Percentiles rank a stretch among this genome's conserved stretches.
These are phyloP conservation scores for Triticum urartu DNA, from an alignment of 176 grass and related monocot genomes.

Conservation along the genomic window DNA sequence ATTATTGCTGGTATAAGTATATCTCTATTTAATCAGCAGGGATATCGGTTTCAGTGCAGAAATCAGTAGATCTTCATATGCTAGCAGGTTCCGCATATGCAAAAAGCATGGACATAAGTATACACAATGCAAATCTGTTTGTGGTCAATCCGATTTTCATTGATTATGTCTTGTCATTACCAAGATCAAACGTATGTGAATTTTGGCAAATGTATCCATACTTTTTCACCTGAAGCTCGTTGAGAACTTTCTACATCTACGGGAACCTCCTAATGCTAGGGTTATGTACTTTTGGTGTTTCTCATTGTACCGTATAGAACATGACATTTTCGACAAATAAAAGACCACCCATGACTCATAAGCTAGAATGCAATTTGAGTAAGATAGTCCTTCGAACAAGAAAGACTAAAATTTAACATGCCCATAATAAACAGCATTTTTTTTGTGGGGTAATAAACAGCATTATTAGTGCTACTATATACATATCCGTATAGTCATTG, in stretches of 20 bases:
- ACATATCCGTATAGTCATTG: neutral
- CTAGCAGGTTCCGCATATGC: neutral
- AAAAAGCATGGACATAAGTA: conserved; percentile 1
- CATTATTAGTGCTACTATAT: neutral
- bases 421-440: neutral
- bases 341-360: conserved; percentile 1
- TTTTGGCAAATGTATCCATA: neutral
- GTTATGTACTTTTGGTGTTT: conserved; percentile 9
- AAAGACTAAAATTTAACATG: neutral
- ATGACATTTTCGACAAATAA: neutral
- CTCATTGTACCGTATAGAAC: neutral
- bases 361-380: conserved; percentile 2
- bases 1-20: neutral
- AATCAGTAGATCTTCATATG: neutral
- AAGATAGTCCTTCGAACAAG: neutral
- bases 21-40: neutral
- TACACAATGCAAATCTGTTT: conserved; percentile 12
- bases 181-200: neutral
- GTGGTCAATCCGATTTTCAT: neutral
- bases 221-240: neutral
- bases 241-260: neutral
- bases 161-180: neutral
- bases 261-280: neutral
- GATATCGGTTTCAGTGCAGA: neutral
- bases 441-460: neutral